Evolutionary conservation across 495 filamentous ascomycete genomes (phyloP), one percentile per base, ranked within the genome.

Genomic region (Thozetella sp.): DNA sequence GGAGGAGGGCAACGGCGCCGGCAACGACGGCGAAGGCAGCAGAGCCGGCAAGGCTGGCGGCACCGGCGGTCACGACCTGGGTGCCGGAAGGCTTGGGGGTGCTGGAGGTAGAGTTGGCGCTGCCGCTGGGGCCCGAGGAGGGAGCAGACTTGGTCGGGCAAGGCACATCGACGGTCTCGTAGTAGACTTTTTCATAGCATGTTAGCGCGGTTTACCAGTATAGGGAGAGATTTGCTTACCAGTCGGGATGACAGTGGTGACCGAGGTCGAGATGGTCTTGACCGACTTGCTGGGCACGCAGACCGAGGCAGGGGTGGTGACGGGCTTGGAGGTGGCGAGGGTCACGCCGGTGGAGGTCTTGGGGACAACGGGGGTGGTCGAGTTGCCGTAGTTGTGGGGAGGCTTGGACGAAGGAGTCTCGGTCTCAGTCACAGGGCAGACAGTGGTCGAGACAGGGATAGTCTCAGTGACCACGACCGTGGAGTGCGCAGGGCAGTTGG

Each of bases 401-500:
- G 50, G 51, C 53, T 43, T 50, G 48, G 61, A 60, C 59, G 60
- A 37, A 60, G 58, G 61, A 56, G 60, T 45, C 60, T 61, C 57
- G 60, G n/a, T 20, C 43, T 48, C 43, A 20, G 43, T 13, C 10
- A 72, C 63, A 55, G 72, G 70, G 69, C 67, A 67, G 61, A 72
- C 55, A 58, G 74, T 68, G 64, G 70, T 72, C 25, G 62, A 64
- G 58, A 71, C 62, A 45, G 68, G 58, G 56, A 71, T 37, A 58
- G 67, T 70, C 64, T 71, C 69, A 60, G 68, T 71, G 53, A 74
- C 67, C 51, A 68, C 55, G 22, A 26, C 43, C 58, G 71, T 72
- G 3, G 80, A 84, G 57, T 77, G 62, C 25, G 82, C 83, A 23
- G 86, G 86, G 78, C 86, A 89, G 73, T 85, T 69, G 43, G 81